Evolutionary conservation across 768 basidiomycete species (phyloP), one percentile per base, ranked within the genome.

Genomic region (Russula griseocarnosa): DNA sequence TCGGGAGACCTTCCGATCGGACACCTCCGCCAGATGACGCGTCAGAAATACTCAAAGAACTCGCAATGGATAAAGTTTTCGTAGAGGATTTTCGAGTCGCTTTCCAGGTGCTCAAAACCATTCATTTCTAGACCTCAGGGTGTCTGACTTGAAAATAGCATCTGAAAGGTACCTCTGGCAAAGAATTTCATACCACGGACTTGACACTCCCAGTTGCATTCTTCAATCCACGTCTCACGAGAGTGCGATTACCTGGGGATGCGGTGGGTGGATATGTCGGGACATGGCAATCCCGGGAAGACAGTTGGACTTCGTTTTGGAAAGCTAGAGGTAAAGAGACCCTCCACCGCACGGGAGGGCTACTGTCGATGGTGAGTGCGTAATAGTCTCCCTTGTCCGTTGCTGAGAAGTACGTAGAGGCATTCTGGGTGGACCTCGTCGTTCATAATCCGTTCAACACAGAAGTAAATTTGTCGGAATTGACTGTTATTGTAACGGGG

Each of bases 51-150:
- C 67, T 63, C 36, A 59, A 63, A 49, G 38, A 61, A 0, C 61
- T 53, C 40, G 55, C 50, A 32, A 79, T 82, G 52, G 89, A 88
- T 61, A 87, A 86, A 63, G 78, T 92, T 7, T 88, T 83, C 63
- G 72, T 98, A 40, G 92, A 96, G 62, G 96, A 99, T 75, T 92
- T 98, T 70, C 82, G 84, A 26, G 84, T 94, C 16, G 92, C 97
- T 6, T 89, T 90, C 69, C 82, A 85, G n/a, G 94, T 95, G 72
- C 62, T 81, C 68, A 42, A 14, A 34, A 36, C 11, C 28, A 28
- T 30, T 22, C n/a, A 58, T 42, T 14, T 14, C 1, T 34, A 59
- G 8, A 60, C 40, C 44, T 20, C 26, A 20, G 44, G 10, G 9
- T 40, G 30, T 56, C 60, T 61, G 55, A 61, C 50, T 58, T n/a